A percentile compares a stretch with the other conserved stretches of the same genome.
phyloP scores from a whole-genome alignment of 176 grass and related monocot genomes.

The Coix lacrymajobi region DNA sequence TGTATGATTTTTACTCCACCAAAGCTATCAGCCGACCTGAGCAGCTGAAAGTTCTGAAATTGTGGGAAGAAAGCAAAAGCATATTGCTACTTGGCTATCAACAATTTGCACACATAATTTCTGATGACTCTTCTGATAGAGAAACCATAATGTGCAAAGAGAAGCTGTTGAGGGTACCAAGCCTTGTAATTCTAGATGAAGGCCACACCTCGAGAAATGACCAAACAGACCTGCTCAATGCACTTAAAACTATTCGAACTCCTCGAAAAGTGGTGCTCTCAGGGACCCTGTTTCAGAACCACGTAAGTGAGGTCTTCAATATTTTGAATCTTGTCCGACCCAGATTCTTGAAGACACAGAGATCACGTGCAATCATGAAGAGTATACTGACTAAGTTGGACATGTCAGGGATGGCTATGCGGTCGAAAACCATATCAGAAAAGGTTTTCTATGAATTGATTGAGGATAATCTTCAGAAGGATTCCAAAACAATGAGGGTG shows the following conservation, averaged over 20 bases:
- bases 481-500: slow-evolving; percentile 43
- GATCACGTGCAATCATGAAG: slow-evolving; percentile 56
- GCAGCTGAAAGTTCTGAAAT: slow-evolving; percentile 64
- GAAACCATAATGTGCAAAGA: slow-evolving; percentile 40
- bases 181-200: slow-evolving; percentile 88
- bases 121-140: slow-evolving; percentile 25
- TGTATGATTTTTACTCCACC: slow-evolving; percentile 72
- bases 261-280: slow-evolving; percentile 86
- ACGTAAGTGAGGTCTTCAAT: slow-evolving; percentile 82
- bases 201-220: slow-evolving; percentile 85
- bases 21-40: slow-evolving; percentile 56
- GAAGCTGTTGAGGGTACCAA: slow-evolving; percentile 58
- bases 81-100: slow-evolving; percentile 73
- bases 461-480: slow-evolving; percentile 63
- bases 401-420: slow-evolving; percentile 43
- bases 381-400: slow-evolving; percentile 55
- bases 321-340: slow-evolving; percentile 82
- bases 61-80: slow-evolving; percentile 69
- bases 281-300: slow-evolving; percentile 84
- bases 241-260: slow-evolving; percentile 67
- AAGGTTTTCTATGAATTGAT: slow-evolving; percentile 67
- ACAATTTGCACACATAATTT: slow-evolving; percentile 61
- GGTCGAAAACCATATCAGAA: slow-evolving; percentile 24
- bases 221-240: slow-evolving; percentile 52
- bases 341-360: slow-evolving; percentile 58